phyloP scores from a whole-genome alignment of 108 stramenopile species.

The Pseudonitzschia multiseries region DNA sequence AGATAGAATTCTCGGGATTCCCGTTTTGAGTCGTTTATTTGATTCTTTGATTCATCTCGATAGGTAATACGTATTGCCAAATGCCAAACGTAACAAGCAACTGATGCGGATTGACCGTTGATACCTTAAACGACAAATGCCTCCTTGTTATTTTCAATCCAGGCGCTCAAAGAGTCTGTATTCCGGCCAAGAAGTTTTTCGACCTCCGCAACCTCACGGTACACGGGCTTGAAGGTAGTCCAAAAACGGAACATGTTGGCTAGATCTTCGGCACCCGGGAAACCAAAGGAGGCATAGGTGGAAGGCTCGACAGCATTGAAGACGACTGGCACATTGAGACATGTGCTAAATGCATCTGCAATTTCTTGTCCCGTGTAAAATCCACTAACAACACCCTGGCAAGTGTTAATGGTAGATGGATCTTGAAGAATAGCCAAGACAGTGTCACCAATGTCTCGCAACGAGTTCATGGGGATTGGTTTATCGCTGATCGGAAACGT shows the following conservation, averaged over 20 bases:
- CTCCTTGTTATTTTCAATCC: too few species aligned
- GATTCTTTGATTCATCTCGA: too few species aligned
- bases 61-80: too few species aligned
- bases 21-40: too few species aligned
- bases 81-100: too few species aligned
- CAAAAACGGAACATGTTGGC: constrained; percentile 16
- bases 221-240: too few species aligned
- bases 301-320: constrained; percentile 5
- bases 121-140: too few species aligned
- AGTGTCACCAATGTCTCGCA: not conserved
- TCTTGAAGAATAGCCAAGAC: not conserved
- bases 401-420: not conserved
- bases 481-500: constrained; percentile 18
- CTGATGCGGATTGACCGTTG: too few species aligned
- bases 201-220: too few species aligned
- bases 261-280: constrained; percentile 18
- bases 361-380: constrained; percentile 10
- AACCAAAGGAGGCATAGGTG: constrained; percentile 15
- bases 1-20: too few species aligned
- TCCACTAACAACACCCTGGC: constrained; percentile 1
- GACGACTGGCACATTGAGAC: not conserved
- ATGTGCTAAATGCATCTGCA: not conserved
- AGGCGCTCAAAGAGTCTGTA: too few species aligned
- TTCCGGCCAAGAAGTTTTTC: too few species aligned
- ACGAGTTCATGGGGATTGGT: not conserved